Percentiles rank a stretch among this genome's conserved stretches.
These are phyloP conservation scores for Emmonsiellopsis sp. DNA, from an alignment of 2,329 filamentous ascomycete genomes.

Conservation along the genomic window DNA sequence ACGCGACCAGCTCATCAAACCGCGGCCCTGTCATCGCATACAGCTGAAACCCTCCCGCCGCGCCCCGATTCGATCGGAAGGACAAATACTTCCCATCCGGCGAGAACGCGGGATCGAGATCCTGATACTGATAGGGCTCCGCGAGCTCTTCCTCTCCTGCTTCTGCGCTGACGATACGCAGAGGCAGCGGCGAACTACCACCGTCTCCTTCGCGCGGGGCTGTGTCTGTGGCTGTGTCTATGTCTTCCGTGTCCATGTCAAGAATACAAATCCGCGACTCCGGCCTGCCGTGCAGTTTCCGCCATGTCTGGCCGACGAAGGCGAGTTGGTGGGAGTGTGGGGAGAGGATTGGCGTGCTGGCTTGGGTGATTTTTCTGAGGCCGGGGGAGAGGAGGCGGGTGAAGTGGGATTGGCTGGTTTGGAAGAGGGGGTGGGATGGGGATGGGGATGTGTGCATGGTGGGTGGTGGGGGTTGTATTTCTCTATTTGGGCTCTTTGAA, in stretches of 20 bases:
- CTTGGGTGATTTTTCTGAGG: background rate
- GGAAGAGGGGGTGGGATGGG: background rate
- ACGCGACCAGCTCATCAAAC: background rate
- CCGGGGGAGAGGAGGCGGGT: background rate
- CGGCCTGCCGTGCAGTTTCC: background rate
- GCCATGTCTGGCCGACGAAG: background rate
- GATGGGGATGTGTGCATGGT: too few relatives aligned
- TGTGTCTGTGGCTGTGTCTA: too few relatives aligned
- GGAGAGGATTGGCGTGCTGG: background rate
- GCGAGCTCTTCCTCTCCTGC: background rate
- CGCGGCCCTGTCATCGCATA: too few relatives aligned
- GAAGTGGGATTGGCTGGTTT: background rate
- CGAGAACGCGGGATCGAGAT: background rate
- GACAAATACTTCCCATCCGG: background rate
- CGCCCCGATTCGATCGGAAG: background rate
- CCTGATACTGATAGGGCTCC: background rate
- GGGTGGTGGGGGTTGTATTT: too few relatives aligned
- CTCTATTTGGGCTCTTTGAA: too few relatives aligned
- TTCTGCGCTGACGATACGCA: too few relatives aligned
- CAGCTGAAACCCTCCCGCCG: too few relatives aligned
- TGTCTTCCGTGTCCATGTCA: background rate
- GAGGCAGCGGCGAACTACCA: too few relatives aligned
- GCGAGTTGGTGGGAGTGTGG: background rate
- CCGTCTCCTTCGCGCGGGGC: too few relatives aligned
- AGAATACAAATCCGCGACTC: background rate